Evolutionary conservation across 2,329 filamentous ascomycete species (phyloP).

Genomic region (Albifimbria verrucaria): DNA sequence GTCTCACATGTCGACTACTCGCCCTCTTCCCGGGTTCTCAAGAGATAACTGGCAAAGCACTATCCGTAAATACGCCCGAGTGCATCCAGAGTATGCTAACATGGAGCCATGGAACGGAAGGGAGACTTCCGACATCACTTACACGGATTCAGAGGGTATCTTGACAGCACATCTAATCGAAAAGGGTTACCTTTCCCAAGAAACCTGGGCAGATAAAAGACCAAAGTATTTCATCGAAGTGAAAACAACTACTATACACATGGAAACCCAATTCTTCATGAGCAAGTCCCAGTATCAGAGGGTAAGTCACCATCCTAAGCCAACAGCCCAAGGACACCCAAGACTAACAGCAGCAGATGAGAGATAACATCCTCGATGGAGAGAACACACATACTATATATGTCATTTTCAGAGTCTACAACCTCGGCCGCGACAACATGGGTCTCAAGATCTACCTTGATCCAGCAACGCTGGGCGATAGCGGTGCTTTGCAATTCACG

Average conservation of each 20-base stretch:
- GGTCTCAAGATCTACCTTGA: conserved; percentile 36
- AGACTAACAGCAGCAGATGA: conserved; percentile 16
- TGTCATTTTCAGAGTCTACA: conserved; percentile 37
- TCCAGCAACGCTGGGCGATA: conserved; percentile 23
- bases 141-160: conserved; percentile 30
- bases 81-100: conserved; percentile 36
- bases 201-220: conserved; percentile 19
- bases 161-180: conserved; percentile 32
- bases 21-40: conserved; percentile 37
- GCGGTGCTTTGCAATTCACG: conserved; percentile 18
- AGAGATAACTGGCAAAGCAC: conserved; percentile 44
- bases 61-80: conserved; percentile 37
- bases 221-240: conserved; percentile 48
- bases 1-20: conserved; percentile 31
- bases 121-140: conserved; percentile 47
- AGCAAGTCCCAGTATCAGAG: conserved; percentile 40
- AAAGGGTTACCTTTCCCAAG: conserved; percentile 26
- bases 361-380: conserved; percentile 5
- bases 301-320: conserved; percentile 22
- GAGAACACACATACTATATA: conserved; percentile 25
- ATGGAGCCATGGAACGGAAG: conserved; percentile 34
- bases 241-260: conserved; percentile 40
- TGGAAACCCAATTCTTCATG: conserved; percentile 41
- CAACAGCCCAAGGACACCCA: background rate
- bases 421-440: conserved; percentile 26